Base-by-base conservation (phyloP, 2,329 filamentous ascomycete genomes). In the Onygenales sp. region DNA sequence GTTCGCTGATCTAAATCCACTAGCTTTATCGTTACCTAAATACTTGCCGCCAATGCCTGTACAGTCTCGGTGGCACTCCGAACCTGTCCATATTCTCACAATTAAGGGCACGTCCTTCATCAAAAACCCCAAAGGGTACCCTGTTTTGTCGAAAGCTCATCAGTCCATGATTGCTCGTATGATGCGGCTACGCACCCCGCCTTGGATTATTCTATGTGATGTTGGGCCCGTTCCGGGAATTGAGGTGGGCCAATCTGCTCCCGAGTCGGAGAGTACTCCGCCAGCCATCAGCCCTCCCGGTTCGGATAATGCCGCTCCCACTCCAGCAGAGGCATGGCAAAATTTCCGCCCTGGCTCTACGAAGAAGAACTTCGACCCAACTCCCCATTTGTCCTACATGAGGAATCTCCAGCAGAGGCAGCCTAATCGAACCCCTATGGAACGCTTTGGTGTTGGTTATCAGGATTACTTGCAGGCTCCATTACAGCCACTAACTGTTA, bases 391-490 rank as follows among this genome's bases (percentile, higher is more conserved):
- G 32, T 83, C 83, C 3, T 98, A 98, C 65, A 75, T 98, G 55
- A 81, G 86, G 58, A 86, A 93, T 70, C 74, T 98, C 1, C 90
- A 97, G 68, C 79, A 83, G 47, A 87, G 87, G 55, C 92, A 97
- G 64, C 84, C 85, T 7, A 76, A 84, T 2, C 75, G 78, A 43
- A 78, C 78, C 17, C 71, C 76, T 3, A 77, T 88, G 51, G 84
- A 88, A 64, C 75, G 77, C 35, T 87, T 87, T 60, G 83, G 83
- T 11, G 74, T 81, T 17, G 85, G 85, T 2, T 89, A 87, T 61
- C 94, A 98, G 64, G 93, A 98, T 69, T 98, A 93, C 78, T 78
- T 98, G 9, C 93, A 98, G 69, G 91, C 91, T 2, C 93, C 93
- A 2, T 76, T 98, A 42, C 94, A 98, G 68, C 93, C 93, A 0